phyloP scores from a whole-genome alignment of 2,329 filamentous ascomycete species.

The Coniochaeta prunicola region DNA sequence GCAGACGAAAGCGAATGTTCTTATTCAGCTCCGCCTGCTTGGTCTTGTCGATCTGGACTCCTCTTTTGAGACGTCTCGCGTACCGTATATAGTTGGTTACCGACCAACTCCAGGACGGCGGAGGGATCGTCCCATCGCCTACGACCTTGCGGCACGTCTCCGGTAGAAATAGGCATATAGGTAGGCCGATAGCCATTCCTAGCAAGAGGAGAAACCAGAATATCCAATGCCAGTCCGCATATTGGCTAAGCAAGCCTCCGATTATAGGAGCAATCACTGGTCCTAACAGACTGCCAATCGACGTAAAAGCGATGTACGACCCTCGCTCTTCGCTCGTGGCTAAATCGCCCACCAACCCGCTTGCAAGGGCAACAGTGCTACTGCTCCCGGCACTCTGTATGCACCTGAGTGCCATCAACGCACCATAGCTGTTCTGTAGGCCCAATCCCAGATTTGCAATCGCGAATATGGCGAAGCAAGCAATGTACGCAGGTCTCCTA shows the following conservation, averaged over 20 bases:
- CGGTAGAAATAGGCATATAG: neutral
- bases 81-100: neutral
- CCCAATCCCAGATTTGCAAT: constrained; percentile 47
- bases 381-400: constrained; percentile 52
- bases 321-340: constrained; percentile 56
- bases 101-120: neutral
- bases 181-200: neutral
- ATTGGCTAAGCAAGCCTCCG: no score
- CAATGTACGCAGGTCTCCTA: constrained; percentile 44
- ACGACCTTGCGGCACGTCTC: neutral
- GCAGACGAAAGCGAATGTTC: neutral
- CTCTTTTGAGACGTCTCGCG: neutral
- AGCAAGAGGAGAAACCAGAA: neutral
- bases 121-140: neutral
- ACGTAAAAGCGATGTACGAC: constrained; percentile 47
- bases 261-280: no score
- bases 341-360: constrained; percentile 56
- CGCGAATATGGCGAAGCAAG: constrained; percentile 45
- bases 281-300: constrained; percentile 22
- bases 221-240: no score
- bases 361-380: constrained; percentile 49
- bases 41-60: neutral
- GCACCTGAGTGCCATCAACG: constrained; percentile 45
- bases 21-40: neutral
- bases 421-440: constrained; percentile 37